Conservation (phyloP, 805 yeast species). For the Yamadazyma paraphyllophila region DNA sequence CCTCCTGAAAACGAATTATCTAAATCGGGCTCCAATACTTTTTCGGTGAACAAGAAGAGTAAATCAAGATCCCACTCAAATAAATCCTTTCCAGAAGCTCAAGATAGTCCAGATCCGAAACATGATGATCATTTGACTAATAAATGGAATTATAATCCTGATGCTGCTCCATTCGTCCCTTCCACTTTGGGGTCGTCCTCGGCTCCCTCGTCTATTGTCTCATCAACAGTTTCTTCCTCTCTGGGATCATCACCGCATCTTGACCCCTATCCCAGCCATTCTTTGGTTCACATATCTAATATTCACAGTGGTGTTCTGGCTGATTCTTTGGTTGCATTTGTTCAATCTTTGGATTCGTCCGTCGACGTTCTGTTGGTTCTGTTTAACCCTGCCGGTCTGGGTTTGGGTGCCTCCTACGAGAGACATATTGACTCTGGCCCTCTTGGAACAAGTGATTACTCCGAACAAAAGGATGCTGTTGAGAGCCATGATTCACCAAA, state of each 20-base stretch:
- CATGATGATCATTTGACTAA: neutral
- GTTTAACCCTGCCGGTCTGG: neutral
- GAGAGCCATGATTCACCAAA: no score
- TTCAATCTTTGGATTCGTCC: neutral
- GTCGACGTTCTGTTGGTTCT: neutral
- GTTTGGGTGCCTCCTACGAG: neutral
- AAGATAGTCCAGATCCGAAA: neutral
- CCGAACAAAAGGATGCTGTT: neutral
- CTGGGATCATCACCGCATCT: neutral
- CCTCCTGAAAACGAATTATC: neutral
- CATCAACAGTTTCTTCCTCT: neutral
- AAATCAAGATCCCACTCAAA: neutral
- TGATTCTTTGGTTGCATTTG: conserved; percentile 4
- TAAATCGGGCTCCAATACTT: neutral
- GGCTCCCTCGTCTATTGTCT: neutral
- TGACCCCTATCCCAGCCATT: neutral
- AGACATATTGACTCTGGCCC: no score
- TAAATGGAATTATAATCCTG: conserved; percentile 15
- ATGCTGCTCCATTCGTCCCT: conserved; percentile 23
- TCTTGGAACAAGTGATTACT: no score
- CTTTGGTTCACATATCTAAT: conserved; percentile 11
- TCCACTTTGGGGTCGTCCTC: neutral
- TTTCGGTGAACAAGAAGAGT: neutral
- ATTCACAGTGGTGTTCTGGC: conserved; percentile 14
- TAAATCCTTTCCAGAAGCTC: neutral